Evolutionary conservation across 179 eudicot species (phyloP).

Genomic region (Nepenthes alata): DNA sequence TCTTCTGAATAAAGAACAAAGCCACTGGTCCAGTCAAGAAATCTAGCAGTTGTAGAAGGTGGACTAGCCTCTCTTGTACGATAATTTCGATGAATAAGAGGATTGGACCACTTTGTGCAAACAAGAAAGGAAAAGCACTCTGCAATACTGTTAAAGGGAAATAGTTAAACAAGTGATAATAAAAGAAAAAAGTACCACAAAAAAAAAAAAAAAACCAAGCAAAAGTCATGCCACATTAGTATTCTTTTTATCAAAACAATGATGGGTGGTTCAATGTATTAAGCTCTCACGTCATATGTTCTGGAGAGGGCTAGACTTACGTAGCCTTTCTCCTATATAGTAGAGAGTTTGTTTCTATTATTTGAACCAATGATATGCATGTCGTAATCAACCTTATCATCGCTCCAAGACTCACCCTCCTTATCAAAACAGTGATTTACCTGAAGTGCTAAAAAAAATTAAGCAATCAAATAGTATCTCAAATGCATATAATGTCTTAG

Average conservation of each 20-base stretch:
- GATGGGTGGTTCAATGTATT: too few relatives aligned
- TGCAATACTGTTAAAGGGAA: conserved; percentile 51
- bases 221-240: background rate
- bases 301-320: too few relatives aligned
- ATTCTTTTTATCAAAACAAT: background rate
- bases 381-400: too few relatives aligned
- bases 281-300: too few relatives aligned
- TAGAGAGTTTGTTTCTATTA: too few relatives aligned
- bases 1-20: conserved; percentile 48
- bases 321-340: too few relatives aligned
- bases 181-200: too few relatives aligned
- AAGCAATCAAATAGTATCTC: background rate
- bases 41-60: conserved; percentile 51
- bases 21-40: conserved; percentile 69
- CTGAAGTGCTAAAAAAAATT: too few relatives aligned
- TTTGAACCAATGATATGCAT: too few relatives aligned
- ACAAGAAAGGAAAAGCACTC: conserved; percentile 97
- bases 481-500: background rate
- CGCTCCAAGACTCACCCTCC: too few relatives aligned
- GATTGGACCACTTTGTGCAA: conserved; percentile 95
- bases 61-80: conserved; percentile 41
- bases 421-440: too few relatives aligned
- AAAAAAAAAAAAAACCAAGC: too few relatives aligned
- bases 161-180: background rate
- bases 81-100: conserved; percentile 56